Conservation (phyloP, 768 basidiomycete species). For the Amanita muscaria region DNA sequence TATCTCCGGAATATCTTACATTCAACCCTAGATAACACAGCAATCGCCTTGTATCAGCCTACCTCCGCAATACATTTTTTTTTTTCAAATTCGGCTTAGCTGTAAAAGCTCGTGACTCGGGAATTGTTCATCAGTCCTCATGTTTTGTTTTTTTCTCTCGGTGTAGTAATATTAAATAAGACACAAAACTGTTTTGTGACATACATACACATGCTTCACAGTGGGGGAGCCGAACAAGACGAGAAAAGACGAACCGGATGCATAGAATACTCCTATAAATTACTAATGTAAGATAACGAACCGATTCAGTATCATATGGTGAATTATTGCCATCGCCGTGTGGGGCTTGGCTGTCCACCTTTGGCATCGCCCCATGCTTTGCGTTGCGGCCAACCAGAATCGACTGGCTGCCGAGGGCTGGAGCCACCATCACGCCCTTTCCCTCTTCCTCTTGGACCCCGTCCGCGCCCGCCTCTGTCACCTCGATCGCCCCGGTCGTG, state of each 20-base stretch:
- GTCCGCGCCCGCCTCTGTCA: constrained; percentile 26
- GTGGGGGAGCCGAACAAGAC: constrained; percentile 1
- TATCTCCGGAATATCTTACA: constrained; percentile 2
- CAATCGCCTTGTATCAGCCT: no score
- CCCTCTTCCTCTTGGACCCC: constrained; percentile 21
- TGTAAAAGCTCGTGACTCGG: no score
- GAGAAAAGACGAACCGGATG: constrained; percentile 9
- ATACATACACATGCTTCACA: no score
- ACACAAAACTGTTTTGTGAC: no score
- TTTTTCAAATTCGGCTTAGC: no score
- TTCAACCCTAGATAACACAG: no score
- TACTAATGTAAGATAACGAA: background rate
- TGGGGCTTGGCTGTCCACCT: constrained; percentile 17
- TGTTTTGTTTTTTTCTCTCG: no score
- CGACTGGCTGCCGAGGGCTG: constrained; percentile 31
- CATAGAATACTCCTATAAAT: constrained; percentile 8
- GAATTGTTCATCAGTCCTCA: no score
- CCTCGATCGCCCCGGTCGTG: constrained; percentile 28
- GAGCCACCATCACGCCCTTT: constrained; percentile 24
- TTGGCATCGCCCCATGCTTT: constrained; percentile 25
- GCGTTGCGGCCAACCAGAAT: constrained; percentile 50
- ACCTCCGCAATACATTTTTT: no score
- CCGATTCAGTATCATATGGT: background rate
- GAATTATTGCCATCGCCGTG: constrained; percentile 12
- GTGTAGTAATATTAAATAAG: no score